phyloP scores from a whole-genome alignment of 768 basidiomycete species.

The Xerocomellus amylosporus region DNA sequence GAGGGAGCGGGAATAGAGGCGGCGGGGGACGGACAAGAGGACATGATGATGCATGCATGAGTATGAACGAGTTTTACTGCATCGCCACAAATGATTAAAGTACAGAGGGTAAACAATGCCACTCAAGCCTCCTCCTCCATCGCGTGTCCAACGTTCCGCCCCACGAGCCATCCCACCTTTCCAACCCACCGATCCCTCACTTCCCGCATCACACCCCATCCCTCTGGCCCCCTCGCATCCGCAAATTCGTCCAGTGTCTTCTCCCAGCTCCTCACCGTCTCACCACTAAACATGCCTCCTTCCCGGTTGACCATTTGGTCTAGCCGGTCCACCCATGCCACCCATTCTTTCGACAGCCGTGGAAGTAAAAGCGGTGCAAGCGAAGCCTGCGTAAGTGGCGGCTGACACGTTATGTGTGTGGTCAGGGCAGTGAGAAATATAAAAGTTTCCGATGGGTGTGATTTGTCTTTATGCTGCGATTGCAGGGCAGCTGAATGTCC shows the following conservation, averaged over 20 bases:
- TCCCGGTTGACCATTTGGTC: conserved; percentile 68
- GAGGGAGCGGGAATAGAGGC: too few species aligned
- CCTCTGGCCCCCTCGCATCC: conserved; percentile 44
- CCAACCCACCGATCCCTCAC: conserved; percentile 65
- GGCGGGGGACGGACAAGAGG: conserved; percentile 38
- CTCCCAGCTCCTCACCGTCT: conserved; percentile 68
- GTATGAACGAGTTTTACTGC: conserved; percentile 34
- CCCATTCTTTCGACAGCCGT: conserved; percentile 73
- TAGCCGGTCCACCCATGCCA: conserved; percentile 68
- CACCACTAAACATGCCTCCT: conserved; percentile 77
- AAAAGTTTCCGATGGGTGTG: conserved; percentile 74
- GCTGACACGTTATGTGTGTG: conserved; percentile 64
- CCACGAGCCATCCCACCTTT: conserved; percentile 79
- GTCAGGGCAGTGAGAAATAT: conserved; percentile 66
- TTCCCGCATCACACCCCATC: conserved; percentile 41
- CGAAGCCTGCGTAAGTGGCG: conserved; percentile 58
- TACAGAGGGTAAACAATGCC: background rate
- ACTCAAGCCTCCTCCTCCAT: conserved; percentile 31
- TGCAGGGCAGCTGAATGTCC: conserved; percentile 46
- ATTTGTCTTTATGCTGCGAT: conserved; percentile 58
- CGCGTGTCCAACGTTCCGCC: conserved; percentile 34
- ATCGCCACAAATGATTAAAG: conserved; percentile 7
- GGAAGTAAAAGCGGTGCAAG: conserved; percentile 58
- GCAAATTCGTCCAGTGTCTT: conserved; percentile 65
- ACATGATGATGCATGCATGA: conserved; percentile 45